phyloP scores from a whole-genome alignment of 306 rosid genomes.

The Corylus americana region DNA sequence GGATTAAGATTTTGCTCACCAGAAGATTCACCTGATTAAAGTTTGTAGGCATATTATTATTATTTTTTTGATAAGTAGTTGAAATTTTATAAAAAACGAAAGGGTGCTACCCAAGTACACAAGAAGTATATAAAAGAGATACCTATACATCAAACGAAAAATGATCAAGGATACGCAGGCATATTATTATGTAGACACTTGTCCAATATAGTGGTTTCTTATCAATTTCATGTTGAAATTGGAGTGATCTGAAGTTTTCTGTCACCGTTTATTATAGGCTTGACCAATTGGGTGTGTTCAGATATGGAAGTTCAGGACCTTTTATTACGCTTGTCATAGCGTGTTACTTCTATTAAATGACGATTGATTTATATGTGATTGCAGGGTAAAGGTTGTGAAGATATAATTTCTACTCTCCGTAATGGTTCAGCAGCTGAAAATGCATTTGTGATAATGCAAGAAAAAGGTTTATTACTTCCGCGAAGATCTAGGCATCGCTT shows the following conservation, averaged over 20 bases:
- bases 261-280: slow-evolving; percentile 19
- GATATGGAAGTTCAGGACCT: background rate
- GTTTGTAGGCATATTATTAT: background rate
- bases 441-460: slow-evolving; percentile 94
- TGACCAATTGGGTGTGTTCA: slow-evolving; percentile 11
- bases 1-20: background rate
- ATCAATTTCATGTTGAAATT: too few species aligned
- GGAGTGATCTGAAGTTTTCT: slow-evolving; percentile 16
- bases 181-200: too few species aligned
- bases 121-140: too few species aligned
- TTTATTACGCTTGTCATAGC: background rate
- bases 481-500: slow-evolving; percentile 92
- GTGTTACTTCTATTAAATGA: slow-evolving; percentile 19
- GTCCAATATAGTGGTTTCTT: too few species aligned
- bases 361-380: slow-evolving; percentile 22
- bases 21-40: background rate
- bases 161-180: too few species aligned
- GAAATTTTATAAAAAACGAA: too few species aligned
- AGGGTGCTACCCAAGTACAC: too few species aligned
- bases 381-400: slow-evolving; percentile 78
- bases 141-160: too few species aligned
- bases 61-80: too few species aligned
- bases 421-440: slow-evolving; percentile 96
- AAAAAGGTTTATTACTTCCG: slow-evolving; percentile 86
- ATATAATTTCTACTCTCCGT: slow-evolving; percentile 83